Conservation (phyloP, 2,329 filamentous ascomycete genomes). For the Aspergillus sp. region DNA sequence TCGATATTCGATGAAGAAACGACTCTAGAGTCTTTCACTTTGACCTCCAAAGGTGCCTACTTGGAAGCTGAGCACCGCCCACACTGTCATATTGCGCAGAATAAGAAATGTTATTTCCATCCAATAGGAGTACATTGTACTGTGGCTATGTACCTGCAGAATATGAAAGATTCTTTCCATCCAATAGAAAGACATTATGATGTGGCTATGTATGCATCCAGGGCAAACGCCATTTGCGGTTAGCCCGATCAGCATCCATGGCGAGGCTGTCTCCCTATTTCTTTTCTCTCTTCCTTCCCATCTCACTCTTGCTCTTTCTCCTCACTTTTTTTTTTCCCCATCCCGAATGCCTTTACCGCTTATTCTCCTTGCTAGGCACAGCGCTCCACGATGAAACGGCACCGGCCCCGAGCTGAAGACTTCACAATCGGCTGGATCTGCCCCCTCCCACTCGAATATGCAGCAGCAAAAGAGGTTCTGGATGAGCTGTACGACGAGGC, state of each 20-base stretch:
- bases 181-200: too few relatives aligned
- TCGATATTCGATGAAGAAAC: too few relatives aligned
- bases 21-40: too few relatives aligned
- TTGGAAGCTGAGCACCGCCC: too few relatives aligned
- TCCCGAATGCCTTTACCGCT: too few relatives aligned
- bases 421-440: slow-evolving; percentile 6
- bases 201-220: too few relatives aligned
- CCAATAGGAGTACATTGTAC: too few relatives aligned
- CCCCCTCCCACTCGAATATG: not conserved
- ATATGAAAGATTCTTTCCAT: too few relatives aligned
- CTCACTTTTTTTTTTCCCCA: not conserved
- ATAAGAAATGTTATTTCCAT: too few relatives aligned
- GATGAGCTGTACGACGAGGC: slow-evolving; percentile 5
- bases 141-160: too few relatives aligned
- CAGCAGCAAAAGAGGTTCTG: not conserved
- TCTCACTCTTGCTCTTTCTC: not conserved
- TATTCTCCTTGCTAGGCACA: not conserved
- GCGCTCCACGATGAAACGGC: not conserved
- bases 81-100: too few relatives aligned
- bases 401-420: not conserved
- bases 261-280: not conserved
- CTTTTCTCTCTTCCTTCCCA: not conserved
- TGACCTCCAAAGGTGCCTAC: too few relatives aligned
- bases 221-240: not conserved
- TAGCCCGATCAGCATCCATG: not conserved